phyloP scores from a whole-genome alignment of 2,329 filamentous ascomycete species.

The Aspergillus caelatus region DNA sequence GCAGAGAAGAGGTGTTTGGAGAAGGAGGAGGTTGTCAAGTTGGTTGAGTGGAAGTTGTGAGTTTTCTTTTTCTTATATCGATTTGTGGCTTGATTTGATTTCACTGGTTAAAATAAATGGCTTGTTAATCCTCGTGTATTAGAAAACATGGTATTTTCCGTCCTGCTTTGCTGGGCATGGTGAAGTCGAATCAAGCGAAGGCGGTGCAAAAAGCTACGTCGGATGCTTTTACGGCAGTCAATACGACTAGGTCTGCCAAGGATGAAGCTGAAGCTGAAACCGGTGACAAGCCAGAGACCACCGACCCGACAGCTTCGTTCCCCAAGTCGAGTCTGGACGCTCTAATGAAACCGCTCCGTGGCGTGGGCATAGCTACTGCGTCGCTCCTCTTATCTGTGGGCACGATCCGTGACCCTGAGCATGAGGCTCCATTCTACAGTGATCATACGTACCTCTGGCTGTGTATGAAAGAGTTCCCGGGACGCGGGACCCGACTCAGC shows the following conservation, averaged over 20 bases:
- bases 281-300: too few species aligned
- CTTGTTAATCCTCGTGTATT: background rate
- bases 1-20: conserved; percentile 26
- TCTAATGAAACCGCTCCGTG: conserved; percentile 40
- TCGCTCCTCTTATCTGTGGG: conserved; percentile 45
- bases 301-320: conserved; percentile 17
- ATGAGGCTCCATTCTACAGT: conserved; percentile 44
- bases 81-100: conserved; percentile 19
- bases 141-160: conserved; percentile 46
- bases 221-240: conserved; percentile 27
- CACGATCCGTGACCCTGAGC: conserved; percentile 13
- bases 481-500: background rate
- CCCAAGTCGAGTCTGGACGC: conserved; percentile 36
- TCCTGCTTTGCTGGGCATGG: conserved; percentile 43
- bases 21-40: conserved; percentile 38
- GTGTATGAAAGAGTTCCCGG: conserved; percentile 28
- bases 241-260: conserved; percentile 8
- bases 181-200: conserved; percentile 37
- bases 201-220: conserved; percentile 31
- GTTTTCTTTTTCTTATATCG: conserved; percentile 14
- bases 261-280: conserved; percentile 6
- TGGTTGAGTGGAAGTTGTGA: conserved; percentile 52
- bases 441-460: conserved; percentile 48
- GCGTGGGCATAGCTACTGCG: conserved; percentile 47
- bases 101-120: background rate